phyloP scores from a whole-genome alignment of 1,284 basidiomycete species.

The Apiotrichum veenhuisii region DNA sequence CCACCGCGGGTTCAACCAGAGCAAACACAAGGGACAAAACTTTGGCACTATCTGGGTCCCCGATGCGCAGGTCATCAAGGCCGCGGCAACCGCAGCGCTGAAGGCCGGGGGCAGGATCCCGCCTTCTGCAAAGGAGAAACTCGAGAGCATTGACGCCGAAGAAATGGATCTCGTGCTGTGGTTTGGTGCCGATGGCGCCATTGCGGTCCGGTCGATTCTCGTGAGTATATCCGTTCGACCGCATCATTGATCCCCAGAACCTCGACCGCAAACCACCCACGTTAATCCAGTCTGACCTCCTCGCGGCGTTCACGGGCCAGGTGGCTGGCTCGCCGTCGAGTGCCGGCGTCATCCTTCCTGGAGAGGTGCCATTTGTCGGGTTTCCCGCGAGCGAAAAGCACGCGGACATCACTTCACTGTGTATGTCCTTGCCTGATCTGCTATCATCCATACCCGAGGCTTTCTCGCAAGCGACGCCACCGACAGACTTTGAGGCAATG shows the following conservation, averaged over 20 bases:
- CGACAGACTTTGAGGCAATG: constrained; percentile 14
- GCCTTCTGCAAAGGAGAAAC: not conserved
- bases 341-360: constrained; percentile 60
- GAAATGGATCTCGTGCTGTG: constrained; percentile 75
- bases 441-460: constrained; percentile 17
- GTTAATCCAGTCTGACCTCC: constrained; percentile 67
- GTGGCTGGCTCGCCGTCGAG: constrained; percentile 38
- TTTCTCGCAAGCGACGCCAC: constrained; percentile 7
- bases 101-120: constrained; percentile 1
- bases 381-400: constrained; percentile 14
- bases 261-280: constrained; percentile 86
- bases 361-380: constrained; percentile 53
- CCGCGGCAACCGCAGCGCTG: constrained; percentile 25
- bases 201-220: constrained; percentile 67
- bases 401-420: constrained; percentile 13
- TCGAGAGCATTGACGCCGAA: constrained; percentile 54
- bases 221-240: constrained; percentile 53
- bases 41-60: constrained; percentile 34
- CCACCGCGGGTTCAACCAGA: constrained; percentile 56
- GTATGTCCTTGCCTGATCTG: constrained; percentile 23
- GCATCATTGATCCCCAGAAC: constrained; percentile 56
- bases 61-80: constrained; percentile 28
- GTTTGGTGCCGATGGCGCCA: constrained; percentile 64
- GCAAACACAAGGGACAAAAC: constrained; percentile 15
- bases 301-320: constrained; percentile 56